Evolutionary conservation across 495 filamentous ascomycete species (phyloP), one percentile per base, ranked within the genome.

Genomic region (Collariella sp.): DNA sequence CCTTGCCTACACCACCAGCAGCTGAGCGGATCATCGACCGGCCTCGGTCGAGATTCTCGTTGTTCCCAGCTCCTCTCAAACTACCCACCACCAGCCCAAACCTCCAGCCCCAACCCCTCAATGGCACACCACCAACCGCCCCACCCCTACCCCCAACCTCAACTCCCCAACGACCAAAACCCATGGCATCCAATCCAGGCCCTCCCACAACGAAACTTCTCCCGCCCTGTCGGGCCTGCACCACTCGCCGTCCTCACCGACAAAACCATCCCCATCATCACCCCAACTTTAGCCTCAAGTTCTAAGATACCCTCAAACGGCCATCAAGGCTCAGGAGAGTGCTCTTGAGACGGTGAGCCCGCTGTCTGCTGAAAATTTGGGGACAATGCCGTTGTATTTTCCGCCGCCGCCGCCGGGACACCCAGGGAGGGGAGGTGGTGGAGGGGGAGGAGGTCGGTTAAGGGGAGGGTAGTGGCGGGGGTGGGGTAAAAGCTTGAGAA

Each of bases 1-100:
- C 58, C 5, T 35, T 52, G 3, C 58, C 58, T 10, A 3, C 33
- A 6, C 47, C 48, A 3, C 58, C 58, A 9, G 12, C 40, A 18
- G 44, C 39, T 12, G 29, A 29, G n/a, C 33, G 42, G 33, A 16
- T 13, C 6, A n/a, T 13, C 35, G 1, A 2, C 20, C 26, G n/a
- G 1, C 33, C n/a, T 1, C 41, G 34, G 9, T 40, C 54, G 9
- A 23, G 13, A 1, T 57, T 50, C 15, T 56, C 52, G 1, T 36
- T 55, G 0, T 55, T 55, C 16, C 52, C 52, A 3, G 34, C 52
- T 10, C 16, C n/a, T 7, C 1, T 19, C 33, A 15, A 22, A 18
- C n/a, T 34, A 42, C 22, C 49, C 11, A 24, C 9, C 4, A 15
- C 47, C 18, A 48, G 10, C 31, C 33, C 31, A 33, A 26, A 15